Evolutionary conservation across 192 early-diverging fungal genomes (phyloP), one percentile per base, ranked within the genome.

Genomic region (Backusella sp.): DNA sequence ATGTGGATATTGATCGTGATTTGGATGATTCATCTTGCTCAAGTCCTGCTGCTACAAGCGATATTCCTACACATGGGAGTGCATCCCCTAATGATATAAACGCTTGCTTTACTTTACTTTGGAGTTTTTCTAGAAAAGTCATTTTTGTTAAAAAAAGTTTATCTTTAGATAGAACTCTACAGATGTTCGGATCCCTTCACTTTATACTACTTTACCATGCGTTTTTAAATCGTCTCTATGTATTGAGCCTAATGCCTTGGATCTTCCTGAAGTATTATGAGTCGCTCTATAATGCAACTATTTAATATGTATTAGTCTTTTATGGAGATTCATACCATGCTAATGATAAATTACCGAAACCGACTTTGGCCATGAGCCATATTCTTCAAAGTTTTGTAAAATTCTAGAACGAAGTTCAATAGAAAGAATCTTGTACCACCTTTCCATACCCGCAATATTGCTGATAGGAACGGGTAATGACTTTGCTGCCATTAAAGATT

Each of bases 401-500:
- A 92, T 73, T 8, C 90, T 75, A 5, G 77, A 79, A 56, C 80
- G 88, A 21, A 91, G 72, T 74, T 92, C 91, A 26, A 74, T 21
- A 9, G 81, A 76, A 11, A 92, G 71, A 34, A 90, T 84, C 21
- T 68, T 79, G 12, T 88, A 59, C 91, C 91, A 92, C 21, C 73
- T 80, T 56, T 74, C 68, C 26, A 87, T 44, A 26, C 86, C 77
- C 8, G 72, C 26, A 23, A 65, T 26, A 14, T 35, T 74, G 3
- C 41, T 76, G 28, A 88, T 19, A 26, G 81, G 73, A 12, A 84
- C 78, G 1, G 68, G 49, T 42, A 88, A 79, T 0, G 79, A 75
- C 65, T 88, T 88, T 19, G 78, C 59, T 19, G 87, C 86, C 77
- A 84, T 86, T 72, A 86, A 73, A 15, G 86, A 85, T 35, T 86